phyloP scores from a whole-genome alignment of 1,284 basidiomycete genomes.

The Megacollybia platyphylla region DNA sequence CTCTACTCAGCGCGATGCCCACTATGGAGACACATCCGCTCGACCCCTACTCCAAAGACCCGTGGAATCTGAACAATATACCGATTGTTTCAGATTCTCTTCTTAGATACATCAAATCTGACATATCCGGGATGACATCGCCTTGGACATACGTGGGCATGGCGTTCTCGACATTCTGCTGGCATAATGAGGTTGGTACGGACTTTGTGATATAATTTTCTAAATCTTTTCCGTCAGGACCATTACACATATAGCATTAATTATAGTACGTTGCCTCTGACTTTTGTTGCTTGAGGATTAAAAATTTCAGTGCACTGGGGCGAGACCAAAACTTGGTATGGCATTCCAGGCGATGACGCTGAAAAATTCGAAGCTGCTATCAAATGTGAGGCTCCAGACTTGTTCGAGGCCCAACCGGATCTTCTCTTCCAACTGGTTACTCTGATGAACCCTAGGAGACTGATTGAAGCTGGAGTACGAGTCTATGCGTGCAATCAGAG shows the following conservation, averaged over 20 bases:
- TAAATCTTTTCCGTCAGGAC: constrained; percentile 40
- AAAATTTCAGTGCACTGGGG: constrained; percentile 85
- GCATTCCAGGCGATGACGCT: constrained; percentile 88
- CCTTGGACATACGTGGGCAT: constrained; percentile 99
- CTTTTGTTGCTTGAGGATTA: constrained; percentile 7
- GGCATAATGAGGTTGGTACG: constrained; percentile 87
- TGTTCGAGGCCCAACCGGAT: constrained; percentile 98
- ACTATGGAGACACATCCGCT: constrained; percentile 88
- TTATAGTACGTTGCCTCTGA: constrained; percentile 61
- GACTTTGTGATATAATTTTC: constrained; percentile 10
- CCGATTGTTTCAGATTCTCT: constrained; percentile 84
- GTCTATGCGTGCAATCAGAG: constrained; percentile 94
- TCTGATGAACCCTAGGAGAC: constrained; percentile 89
- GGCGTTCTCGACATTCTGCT: constrained; percentile 98
- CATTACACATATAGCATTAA: constrained; percentile 97
- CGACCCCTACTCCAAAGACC: constrained; percentile 79
- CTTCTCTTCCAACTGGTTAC: constrained; percentile 96
- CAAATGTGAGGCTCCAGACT: constrained; percentile 88
- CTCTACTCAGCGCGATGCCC: constrained; percentile 70
- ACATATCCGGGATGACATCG: constrained; percentile 99
- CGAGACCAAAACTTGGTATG: constrained; percentile 99
- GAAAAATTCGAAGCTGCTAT: constrained; percentile 96
- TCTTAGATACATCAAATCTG: constrained; percentile 90
- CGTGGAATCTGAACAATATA: constrained; percentile 98
- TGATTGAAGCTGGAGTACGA: constrained; percentile 83